Base-by-base conservation (phyloP, 1,284 basidiomycete genomes). In the Ceratobasidium sp. region DNA sequence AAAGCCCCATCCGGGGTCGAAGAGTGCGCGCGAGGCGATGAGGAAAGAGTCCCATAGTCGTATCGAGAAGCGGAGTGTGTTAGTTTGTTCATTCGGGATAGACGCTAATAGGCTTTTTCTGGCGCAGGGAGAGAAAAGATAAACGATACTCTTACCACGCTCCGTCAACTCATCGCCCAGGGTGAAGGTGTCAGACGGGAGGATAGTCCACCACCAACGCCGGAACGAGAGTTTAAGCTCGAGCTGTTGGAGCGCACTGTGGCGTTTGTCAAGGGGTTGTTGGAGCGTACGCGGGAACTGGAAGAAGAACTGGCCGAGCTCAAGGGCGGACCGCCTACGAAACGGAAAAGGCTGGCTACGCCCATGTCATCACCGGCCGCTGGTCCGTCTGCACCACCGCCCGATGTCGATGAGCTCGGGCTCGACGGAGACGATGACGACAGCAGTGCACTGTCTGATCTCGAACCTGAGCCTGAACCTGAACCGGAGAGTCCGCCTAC, bases 41-140 rank as follows among this genome's bases (percentile, higher is more conserved):
- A 76, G 79, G 14, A 78, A 78, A 60, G 74, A 77, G 39, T 77
- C 76, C 14, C 79, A 79, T 53, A 78, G 77, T n/a, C 71, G 78
- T 28, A 79, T 79, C 58, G 79, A 79, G 71, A 75, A 78, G 23
- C 67, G 79, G 1, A 70, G 65, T 70, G 18, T 28, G 65, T 46
- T 32, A n/a, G n/a, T n/a, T n/a, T n/a, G 28, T 39, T 14, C 14
- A 43, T 34, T 5, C 9, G 16, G 26, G 14, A 9, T 28, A 14
- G 65, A 39, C 58, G 65, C 57, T 36, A n/a, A 52, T 48, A 4
- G 30, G 6, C 36, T 48, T 6, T 18, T 55, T 16, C 0, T 41
- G 23, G 18, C 14, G 52, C n/a, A n/a, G n/a, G 79, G 21, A 61
- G 79, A 32, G 79, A 79, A 70, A 77, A 77, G 74, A 79, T 79